Base-by-base conservation (phyloP, 768 basidiomycete genomes). In the Leccinum longicurvipes region DNA sequence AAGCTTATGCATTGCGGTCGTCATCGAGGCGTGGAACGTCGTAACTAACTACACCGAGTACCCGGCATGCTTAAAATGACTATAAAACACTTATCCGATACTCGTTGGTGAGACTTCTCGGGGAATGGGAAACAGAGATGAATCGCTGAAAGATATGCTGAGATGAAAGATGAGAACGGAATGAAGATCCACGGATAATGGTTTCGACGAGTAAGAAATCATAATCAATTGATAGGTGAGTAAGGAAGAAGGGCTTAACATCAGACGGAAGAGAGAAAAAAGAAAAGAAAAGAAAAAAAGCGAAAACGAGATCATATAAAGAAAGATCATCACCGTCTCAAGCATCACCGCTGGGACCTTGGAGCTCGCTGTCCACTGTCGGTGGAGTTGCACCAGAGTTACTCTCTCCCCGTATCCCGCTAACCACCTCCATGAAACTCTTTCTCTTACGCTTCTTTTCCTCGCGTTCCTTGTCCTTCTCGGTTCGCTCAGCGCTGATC, bases 361-460 rank as follows among this genome's bases (percentile, higher is more conserved):
- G 67, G 3, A 49, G 57, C 15, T 62, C 65, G 6, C 29, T 21
- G 17, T 63, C 68, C 36, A 57, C 50, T 15, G 56, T 58, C 70
- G 57, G 73, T 60, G 64, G 78, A 77, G 67, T 74, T 76, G 68
- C 77, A 7, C 27, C 36, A 12, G 50, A 46, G 45, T 49, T 36
- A 11, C 39, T 61, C 32, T 68, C 63, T 15, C 52, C 67, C 36
- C 68, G 80, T 50, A 3, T 64, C 27, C 55, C 67, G 21, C 65
- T 58, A n/a, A 68, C 67, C 7, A 71, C 65, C 72, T 81, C 84
- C 55, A 71, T 73, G 34, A 71, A 73, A 64, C 84, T 82, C 73
- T 80, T 83, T 73, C 82, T 82, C 61, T 81, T 80, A 68, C 83
- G 84, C 72, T 84, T 79, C 73, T 79, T 80, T 69, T 81, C 77